These are phyloP conservation scores for Trebouxia sp. DNA, from an alignment of 139 green algal species.

Conservation along the genomic window DNA sequence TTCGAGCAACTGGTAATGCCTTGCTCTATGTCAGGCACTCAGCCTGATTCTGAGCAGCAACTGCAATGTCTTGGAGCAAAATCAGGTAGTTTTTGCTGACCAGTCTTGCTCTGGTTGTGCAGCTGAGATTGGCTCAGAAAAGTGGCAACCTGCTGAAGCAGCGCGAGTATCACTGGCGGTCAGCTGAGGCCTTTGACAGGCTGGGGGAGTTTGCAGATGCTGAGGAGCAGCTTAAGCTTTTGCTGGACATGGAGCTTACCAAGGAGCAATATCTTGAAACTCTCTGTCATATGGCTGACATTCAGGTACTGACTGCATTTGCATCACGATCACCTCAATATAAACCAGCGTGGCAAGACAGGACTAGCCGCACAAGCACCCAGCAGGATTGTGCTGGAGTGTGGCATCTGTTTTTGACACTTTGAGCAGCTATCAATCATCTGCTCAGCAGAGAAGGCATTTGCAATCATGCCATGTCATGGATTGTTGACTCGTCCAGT, in stretches of 20 bases:
- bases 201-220: conserved; percentile 25
- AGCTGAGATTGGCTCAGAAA: conserved; percentile 28
- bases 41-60: too few relatives aligned
- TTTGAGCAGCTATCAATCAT: too few relatives aligned
- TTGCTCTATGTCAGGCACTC: too few relatives aligned
- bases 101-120: neutral
- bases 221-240: conserved; percentile 33
- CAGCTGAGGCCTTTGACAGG: conserved; percentile 29
- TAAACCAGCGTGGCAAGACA: too few relatives aligned
- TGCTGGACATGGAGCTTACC: conserved; percentile 33
- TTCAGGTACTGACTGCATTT: conserved; percentile 32
- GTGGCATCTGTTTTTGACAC: too few relatives aligned
- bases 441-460: too few relatives aligned
- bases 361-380: too few relatives aligned
- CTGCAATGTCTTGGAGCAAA: too few relatives aligned
- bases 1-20: conserved; percentile 38
- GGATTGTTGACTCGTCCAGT: too few relatives aligned
- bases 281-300: conserved; percentile 42
- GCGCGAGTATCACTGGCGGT: conserved; percentile 41
- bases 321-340: neutral
- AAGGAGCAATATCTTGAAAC: conserved; percentile 39
- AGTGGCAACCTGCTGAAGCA: conserved; percentile 27
- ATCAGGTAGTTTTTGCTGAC: too few relatives aligned
- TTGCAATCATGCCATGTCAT: too few relatives aligned
- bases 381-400: too few relatives aligned